Evolutionary conservation across 2,329 filamentous ascomycete species (phyloP), one percentile per base, ranked within the genome.

Genomic region (Thyridium curvatum): DNA sequence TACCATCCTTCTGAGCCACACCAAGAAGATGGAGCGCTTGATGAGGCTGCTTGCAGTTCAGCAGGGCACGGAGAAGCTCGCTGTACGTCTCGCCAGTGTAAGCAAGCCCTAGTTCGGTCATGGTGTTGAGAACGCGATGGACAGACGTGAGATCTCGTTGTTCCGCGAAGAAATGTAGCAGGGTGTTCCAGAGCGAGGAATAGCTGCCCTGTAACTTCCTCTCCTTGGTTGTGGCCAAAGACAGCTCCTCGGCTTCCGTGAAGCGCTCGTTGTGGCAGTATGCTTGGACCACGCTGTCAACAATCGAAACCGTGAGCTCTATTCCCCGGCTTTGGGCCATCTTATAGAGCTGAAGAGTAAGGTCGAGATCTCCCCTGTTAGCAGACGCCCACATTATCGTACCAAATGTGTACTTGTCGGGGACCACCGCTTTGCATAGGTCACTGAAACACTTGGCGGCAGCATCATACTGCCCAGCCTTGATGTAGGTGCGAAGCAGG

Each of bases 371-470:
- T 16, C 90, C 89, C 48, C 78, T 73, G 12, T 69, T 70, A 13
- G 82, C 81, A 37, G 78, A 77, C 51, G 94, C 69, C 17, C 77
- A 72, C 75, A 95, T 85, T 45, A 94, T 63, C 5, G 82, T 84
- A 3, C 75, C 78, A 50, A 87, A 88, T 1, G 82, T 85, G 49
- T 77, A 71, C 1, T 63, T 52, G 55, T 86, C 76, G 0, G 85
- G 82, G 16, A 59, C 51, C 4, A 77, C 51, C 26, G 43, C 64
- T 52, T 44, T 56, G 50, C 48, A 69, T 46, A 93, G 71, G 9
- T 71, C 61, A 14, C 79, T 69, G 50, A 94, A 89, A 35, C 72
- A 70, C 7, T 66, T 55, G 41, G 86, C 64, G 12, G 82, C 83
- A 6, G 77, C 75, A n/a, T 77, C 67, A 32, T 86, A 72, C 53